Evolutionary conservation across 192 early-diverging fungal genomes (phyloP), one percentile per base, ranked within the genome.

Genomic region (Entomortierella lignicola): DNA sequence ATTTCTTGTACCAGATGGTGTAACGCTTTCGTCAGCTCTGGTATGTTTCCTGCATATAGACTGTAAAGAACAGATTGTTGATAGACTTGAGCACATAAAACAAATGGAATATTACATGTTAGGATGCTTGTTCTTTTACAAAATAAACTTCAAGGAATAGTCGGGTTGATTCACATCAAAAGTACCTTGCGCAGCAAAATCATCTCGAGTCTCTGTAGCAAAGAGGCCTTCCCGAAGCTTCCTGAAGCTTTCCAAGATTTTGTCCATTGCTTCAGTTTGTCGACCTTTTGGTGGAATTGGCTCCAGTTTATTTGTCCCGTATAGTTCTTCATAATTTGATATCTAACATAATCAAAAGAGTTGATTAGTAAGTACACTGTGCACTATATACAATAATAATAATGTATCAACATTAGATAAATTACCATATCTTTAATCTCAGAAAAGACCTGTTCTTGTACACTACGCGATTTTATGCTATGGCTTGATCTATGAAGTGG

Each of bases 401-500:
- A 10, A 4, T 7, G 10, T 37, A 37, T 37, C 34, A 37, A 37
- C 10, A 47, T 20, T 4, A 20, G 7, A 15, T 12, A 12, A 47
- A 23, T 69, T 79, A 79, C 75, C 75, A 79, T 79, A 4, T 34
- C 50, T 70, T 79, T 70, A 66, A 79, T 79, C 68, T 79, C 75
- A 55, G 47, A 25, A 63, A 79, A 70, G 65, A 79, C 67, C 27
- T 52, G 75, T 25, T 79, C 75, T 34, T 79, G 75, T 52, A 79
- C 58, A 60, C 48, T 57, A 51, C 68, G 66, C 27, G 61, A 34
- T 62, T 79, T 79, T 30, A 79, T n/a, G 58, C 75, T 79, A 70
- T 60, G 55, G 23, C 63, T 70, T 70, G 75, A 59, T 65, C 75
- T 79, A 79, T 77, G 23, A 18, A 47, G 6, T 42, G 39, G 10